Base-by-base conservation (phyloP, 805 yeast genomes). In the Metschnikowia anglica region DNA sequence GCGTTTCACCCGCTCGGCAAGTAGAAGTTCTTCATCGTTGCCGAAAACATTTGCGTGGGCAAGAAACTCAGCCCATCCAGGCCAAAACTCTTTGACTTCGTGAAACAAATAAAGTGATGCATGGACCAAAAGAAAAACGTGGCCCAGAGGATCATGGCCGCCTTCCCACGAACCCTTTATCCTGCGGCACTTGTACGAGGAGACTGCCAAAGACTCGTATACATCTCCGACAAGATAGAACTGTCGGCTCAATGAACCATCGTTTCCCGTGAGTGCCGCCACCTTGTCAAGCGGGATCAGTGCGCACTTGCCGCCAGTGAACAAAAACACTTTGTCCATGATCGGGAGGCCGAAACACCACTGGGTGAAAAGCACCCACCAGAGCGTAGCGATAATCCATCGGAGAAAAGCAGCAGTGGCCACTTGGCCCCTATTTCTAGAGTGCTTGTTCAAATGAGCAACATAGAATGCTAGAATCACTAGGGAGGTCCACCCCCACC, bases 121-220 rank as follows among this genome's bases (percentile, higher is more conserved):
- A 45, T 83, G 85, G 4, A 83, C 74, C 34, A 91, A 66, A 31
- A 93, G 61, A 54, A 90, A 93, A 1, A 88, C 83, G 59, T 93
- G 99, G 0, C 99, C 99, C 47, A 91, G 83, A 4, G 98, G 96
- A 66, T 93, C 99, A 59, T 88, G 96, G 0, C 99, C 99, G 0
- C 96, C 98, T 84, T 38, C 81, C 88, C 56, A 76, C 21, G 47
- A 58, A 39, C 60, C 93, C 63, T 60, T 93, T 77, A 68, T 45
- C 30, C 51, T 49, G 17, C 71, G 55, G 54, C 76, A 71, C 13
- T 54, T 50, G 39, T 58, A 59, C 8, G 74, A 69, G 5, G 68
- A 53, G 9, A 70, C 53, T 3, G 32, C 12, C 6, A 30, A 40
- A 4, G 61, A 51, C 39, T 58, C 61, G 37, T 45, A 52, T 6